Conservation (phyloP, 441 rosid genomes). For the Adansonia gregorii region DNA sequence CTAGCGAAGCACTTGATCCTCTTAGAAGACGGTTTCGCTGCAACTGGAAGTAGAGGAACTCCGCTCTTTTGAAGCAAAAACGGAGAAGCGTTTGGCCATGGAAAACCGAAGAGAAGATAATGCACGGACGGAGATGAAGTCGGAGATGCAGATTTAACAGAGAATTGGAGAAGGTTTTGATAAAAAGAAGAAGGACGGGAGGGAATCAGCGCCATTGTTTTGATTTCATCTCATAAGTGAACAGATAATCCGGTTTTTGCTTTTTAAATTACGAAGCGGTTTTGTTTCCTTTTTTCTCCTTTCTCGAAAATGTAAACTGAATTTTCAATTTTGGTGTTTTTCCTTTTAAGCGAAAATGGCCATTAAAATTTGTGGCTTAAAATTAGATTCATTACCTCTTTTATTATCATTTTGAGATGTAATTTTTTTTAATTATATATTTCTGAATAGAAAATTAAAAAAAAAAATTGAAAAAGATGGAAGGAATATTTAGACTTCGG, state of each 20-base stretch:
- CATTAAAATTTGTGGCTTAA: slow-evolving; percentile 41
- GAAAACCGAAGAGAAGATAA: slow-evolving; percentile 41
- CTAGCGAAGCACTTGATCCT: slow-evolving; percentile 54
- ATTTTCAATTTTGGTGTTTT: neutral
- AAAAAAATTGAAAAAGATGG: neutral
- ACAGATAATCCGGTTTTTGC: slow-evolving; percentile 15
- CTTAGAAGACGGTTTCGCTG: slow-evolving; percentile 36
- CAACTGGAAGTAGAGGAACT: slow-evolving; percentile 41
- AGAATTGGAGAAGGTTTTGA: slow-evolving; percentile 38
- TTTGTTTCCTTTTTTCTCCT: neutral
- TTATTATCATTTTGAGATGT: neutral
- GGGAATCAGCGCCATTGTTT: slow-evolving; percentile 54
- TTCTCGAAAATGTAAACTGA: neutral
- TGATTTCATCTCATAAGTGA: slow-evolving; percentile 28
- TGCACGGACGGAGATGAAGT: slow-evolving; percentile 42
- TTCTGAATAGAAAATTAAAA: too few species aligned
- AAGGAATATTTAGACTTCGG: neutral
- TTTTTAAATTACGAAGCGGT: neutral
- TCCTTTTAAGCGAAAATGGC: slow-evolving; percentile 22
- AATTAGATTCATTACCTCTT: slow-evolving; percentile 11
- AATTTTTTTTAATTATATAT: neutral
- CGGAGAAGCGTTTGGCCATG: slow-evolving; percentile 43
- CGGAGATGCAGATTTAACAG: slow-evolving; percentile 39
- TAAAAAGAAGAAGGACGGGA: slow-evolving; percentile 28
- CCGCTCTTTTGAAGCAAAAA: slow-evolving; percentile 37